Percentiles rank a stretch among this genome's conserved stretches.
Evolutionary conservation across 2,329 filamentous ascomycete species (phyloP).

Genomic region (Beauveria sp.): DNA sequence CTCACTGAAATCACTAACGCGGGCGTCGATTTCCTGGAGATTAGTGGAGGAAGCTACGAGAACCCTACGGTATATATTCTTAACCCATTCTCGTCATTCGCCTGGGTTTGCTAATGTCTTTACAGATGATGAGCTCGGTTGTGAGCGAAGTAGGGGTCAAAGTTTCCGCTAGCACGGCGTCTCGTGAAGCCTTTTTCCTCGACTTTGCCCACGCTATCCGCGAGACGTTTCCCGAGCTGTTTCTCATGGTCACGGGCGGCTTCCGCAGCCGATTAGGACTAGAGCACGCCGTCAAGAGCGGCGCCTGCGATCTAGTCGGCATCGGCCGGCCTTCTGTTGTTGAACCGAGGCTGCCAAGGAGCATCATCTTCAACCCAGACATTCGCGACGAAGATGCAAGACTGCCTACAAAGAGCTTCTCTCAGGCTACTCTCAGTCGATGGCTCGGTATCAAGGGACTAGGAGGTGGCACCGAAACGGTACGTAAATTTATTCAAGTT

Average conservation of each 20-base stretch:
- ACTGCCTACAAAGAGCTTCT: conserved; percentile 21
- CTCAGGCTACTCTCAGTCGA: conserved; percentile 17
- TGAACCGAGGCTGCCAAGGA: conserved; percentile 29
- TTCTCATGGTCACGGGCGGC: conserved; percentile 54
- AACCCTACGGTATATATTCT: conserved; percentile 33
- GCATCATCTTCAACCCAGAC: conserved; percentile 26
- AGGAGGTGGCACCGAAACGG: conserved; percentile 4
- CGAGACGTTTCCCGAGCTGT: conserved; percentile 31
- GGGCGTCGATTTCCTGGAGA: conserved; percentile 59
- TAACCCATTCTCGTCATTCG: not conserved
- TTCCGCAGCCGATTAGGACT: conserved; percentile 44
- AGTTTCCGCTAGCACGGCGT: conserved; percentile 34
- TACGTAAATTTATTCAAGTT: not conserved
- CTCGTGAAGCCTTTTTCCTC: conserved; percentile 61
- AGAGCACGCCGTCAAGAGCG: conserved; percentile 29
- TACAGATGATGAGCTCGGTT: not conserved
- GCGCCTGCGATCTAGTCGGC: conserved; percentile 34
- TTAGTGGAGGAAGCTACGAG: conserved; percentile 56
- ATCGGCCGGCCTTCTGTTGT: conserved; percentile 31
- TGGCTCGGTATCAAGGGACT: conserved; percentile 15
- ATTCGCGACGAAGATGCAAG: conserved; percentile 26
- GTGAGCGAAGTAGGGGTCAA: conserved; percentile 18
- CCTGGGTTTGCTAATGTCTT: not conserved
- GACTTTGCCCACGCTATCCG: conserved; percentile 52
- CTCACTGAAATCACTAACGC: conserved; percentile 39